A percentile compares a stretch with the other conserved stretches of the same genome.
phyloP scores from a whole-genome alignment of 805 yeast genomes.

The Cyberlindnera subsufficiens region DNA sequence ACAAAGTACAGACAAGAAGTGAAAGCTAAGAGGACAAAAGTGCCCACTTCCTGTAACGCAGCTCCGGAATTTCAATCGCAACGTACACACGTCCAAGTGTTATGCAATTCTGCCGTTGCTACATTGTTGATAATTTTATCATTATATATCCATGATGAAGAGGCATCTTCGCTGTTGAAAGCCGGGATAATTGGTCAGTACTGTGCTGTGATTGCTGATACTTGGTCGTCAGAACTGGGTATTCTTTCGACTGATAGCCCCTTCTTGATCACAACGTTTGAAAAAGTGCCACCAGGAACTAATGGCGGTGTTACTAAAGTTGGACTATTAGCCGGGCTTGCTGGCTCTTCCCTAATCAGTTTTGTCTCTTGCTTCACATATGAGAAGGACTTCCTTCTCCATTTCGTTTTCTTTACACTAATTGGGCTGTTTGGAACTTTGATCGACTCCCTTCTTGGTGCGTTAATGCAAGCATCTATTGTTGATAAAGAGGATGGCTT shows the following conservation, averaged over 20 bases:
- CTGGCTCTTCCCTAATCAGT: conserved; percentile 32
- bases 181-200: conserved; percentile 30
- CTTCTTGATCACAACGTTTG: conserved; percentile 33
- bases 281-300: conserved; percentile 39
- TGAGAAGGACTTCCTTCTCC: conserved; percentile 9
- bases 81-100: conserved; percentile 35
- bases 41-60: conserved; percentile 9
- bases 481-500: conserved; percentile 25
- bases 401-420: conserved; percentile 24
- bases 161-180: conserved; percentile 11
- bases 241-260: conserved; percentile 33
- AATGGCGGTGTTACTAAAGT: conserved; percentile 37
- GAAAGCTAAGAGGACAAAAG: conserved; percentile 27
- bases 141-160: conserved; percentile 4
- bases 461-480: conserved; percentile 32
- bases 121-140: conserved; percentile 27
- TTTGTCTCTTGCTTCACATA: conserved; percentile 22
- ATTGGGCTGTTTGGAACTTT: conserved; percentile 34
- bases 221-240: conserved; percentile 44
- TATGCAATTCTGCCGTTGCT: conserved; percentile 35
- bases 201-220: conserved; percentile 39
- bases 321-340: conserved; percentile 31
- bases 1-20: conserved; percentile 33
- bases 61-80: conserved; percentile 24
- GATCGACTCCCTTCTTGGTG: conserved; percentile 37